Evolutionary conservation across 164 flowering plant genomes (phyloP).

Genomic region (Stephania japonica): DNA sequence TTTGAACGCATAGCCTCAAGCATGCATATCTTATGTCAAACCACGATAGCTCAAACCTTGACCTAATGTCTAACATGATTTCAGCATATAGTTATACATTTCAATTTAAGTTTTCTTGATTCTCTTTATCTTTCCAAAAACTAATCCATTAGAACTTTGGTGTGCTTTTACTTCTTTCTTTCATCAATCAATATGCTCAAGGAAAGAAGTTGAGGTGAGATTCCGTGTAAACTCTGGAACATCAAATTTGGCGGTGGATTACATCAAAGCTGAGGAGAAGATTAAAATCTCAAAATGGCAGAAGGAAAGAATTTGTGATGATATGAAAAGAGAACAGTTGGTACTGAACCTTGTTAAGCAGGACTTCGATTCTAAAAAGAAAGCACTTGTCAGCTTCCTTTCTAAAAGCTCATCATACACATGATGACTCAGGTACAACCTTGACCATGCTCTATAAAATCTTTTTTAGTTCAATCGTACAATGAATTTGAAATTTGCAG

Average conservation of each 20-base stretch:
- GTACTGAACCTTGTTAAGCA: slow-evolving; percentile 40
- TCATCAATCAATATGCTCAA: slow-evolving; percentile 13
- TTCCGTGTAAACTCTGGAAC: slow-evolving; percentile 38
- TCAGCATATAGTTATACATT: neutral
- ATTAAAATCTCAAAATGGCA: slow-evolving; percentile 51
- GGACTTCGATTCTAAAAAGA: slow-evolving; percentile 43
- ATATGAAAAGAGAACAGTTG: slow-evolving; percentile 55
- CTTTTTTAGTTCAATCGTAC: neutral
- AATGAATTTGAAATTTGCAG: neutral
- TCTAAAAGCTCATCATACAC: slow-evolving; percentile 46
- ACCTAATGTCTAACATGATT: neutral
- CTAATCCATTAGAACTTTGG: neutral
- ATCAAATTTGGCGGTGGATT: slow-evolving; percentile 25
- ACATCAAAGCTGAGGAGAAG: slow-evolving; percentile 38
- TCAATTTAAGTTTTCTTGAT: neutral
- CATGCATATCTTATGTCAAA: too few relatives aligned
- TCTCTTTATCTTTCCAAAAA: neutral
- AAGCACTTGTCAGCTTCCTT: slow-evolving; percentile 51
- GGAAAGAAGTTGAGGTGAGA: slow-evolving; percentile 60
- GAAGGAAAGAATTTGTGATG: slow-evolving; percentile 59
- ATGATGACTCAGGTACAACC: slow-evolving; percentile 42
- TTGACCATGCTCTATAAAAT: neutral
- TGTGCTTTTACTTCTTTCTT: neutral
- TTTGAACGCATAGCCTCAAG: too few relatives aligned
- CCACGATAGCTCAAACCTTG: too few relatives aligned